phyloP scores from a whole-genome alignment of 495 filamentous ascomycete species.

The Daldinia decipiens region DNA sequence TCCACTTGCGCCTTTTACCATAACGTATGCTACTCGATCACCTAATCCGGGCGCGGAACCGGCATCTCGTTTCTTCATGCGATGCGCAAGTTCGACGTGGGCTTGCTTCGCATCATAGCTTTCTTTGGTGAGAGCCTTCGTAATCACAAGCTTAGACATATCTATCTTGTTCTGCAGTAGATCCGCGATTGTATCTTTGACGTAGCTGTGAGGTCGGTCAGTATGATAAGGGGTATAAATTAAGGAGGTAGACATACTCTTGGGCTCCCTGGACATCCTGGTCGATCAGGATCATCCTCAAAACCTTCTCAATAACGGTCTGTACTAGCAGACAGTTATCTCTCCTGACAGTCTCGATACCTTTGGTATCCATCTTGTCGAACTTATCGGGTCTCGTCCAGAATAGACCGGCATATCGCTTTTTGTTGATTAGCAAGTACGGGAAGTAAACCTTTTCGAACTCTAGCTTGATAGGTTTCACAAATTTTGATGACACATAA shows the following conservation, averaged over 20 bases:
- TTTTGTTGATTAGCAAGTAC: constrained; percentile 99
- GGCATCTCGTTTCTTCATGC: constrained; percentile 95
- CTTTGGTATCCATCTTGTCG: constrained; percentile 99
- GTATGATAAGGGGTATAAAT: constrained; percentile 16
- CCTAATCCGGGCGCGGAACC: constrained; percentile 95
- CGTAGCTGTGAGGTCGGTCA: constrained; percentile 70
- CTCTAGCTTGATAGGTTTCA: constrained; percentile 96
- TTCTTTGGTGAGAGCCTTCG: constrained; percentile 90
- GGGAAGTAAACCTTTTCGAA: constrained; percentile 99
- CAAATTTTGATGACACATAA: constrained; percentile 89
- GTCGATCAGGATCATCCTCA: constrained; percentile 96
- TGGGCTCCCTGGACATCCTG: constrained; percentile 87
- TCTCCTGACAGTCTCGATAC: constrained; percentile 96
- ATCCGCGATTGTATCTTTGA: constrained; percentile 95
- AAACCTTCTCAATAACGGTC: constrained; percentile 95
- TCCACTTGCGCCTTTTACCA: constrained; percentile 88
- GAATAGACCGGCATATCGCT: constrained; percentile 96
- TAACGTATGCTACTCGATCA: constrained; percentile 98
- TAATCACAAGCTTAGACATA: constrained; percentile 99
- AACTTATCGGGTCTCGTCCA: constrained; percentile 95
- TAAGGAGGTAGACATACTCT: constrained; percentile 71
- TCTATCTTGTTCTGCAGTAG: constrained; percentile 97
- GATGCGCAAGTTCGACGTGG: constrained; percentile 90
- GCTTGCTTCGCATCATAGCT: constrained; percentile 89
- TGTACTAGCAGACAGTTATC: constrained; percentile 97